Percentiles rank a stretch among this genome's conserved stretches.
Evolutionary conservation across 495 filamentous ascomycete species (phyloP).

Genomic region (Haplographium delicatum): DNA sequence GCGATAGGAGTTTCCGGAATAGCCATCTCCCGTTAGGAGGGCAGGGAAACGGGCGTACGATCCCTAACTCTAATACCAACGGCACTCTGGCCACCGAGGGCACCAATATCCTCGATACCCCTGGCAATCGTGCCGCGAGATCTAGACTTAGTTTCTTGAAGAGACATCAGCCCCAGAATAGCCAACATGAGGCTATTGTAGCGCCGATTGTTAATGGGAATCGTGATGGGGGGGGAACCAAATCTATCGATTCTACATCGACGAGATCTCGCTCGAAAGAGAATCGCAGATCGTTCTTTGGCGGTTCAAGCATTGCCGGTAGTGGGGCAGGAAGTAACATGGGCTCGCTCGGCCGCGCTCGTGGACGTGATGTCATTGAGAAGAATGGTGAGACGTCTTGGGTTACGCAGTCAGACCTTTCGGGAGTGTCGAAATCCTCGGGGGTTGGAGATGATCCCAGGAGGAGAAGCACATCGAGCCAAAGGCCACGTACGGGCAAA

Average conservation of each 20-base stretch:
- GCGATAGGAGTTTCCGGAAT: not conserved
- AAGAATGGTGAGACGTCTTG: constrained; percentile 12
- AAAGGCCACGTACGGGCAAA: not conserved
- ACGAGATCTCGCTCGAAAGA: constrained; percentile 11
- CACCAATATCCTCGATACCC: constrained; percentile 20
- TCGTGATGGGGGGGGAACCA: not conserved
- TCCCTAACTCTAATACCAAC: constrained; percentile 14
- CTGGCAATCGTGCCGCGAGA: not conserved
- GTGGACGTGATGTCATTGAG: constrained; percentile 3
- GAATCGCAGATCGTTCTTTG: not conserved
- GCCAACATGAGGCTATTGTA: constrained; percentile 2
- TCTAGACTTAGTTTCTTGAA: constrained; percentile 2
- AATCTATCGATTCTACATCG: not conserved
- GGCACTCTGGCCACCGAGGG: constrained; percentile 13
- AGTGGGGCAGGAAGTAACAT: not conserved
- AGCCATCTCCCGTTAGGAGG: too few relatives aligned
- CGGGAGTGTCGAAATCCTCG: not conserved
- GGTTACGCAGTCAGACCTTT: constrained; percentile 13
- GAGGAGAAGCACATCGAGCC: constrained; percentile 8
- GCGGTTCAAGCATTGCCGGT: not conserved
- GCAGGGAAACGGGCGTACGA: not conserved
- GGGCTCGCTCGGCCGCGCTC: not conserved
- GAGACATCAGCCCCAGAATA: not conserved
- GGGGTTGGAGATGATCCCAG: not conserved
- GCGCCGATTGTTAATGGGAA: constrained; percentile 11